Evolutionary conservation across 331 rosid species (phyloP), one percentile per base, ranked within the genome.

Genomic region (Arachis monticola): DNA sequence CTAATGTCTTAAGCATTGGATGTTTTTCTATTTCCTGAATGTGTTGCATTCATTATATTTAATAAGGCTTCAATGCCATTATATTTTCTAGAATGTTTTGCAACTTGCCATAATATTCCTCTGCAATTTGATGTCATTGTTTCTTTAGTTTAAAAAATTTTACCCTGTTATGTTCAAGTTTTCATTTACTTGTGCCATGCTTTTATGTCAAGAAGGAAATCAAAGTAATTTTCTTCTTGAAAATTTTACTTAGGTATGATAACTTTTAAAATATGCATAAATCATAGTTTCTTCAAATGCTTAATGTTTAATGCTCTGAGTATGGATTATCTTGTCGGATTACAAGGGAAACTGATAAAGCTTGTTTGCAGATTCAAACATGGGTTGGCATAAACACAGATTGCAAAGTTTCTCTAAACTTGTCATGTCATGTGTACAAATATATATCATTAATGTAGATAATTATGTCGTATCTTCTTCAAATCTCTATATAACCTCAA

Each of bases 361-460:
- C 40, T 14, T 72, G 48, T 57, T 45, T 47, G 38, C 57, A 53
- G 48, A 48, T 48, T 81, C 60, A 57, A 68, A 57, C 78, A 50
- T 82, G 10, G 40, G 10, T 67, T 14, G 5, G 7, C 63, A 64
- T 5, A 48, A 64, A 69, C 41, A 14, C 12, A 47, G 10, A 48
- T 69, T 62, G 62, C 64, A 61, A 61, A 56, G 9, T 63, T 68
- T 79, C 10, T 72, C 30, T 31, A 64, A 59, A 58, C n/a, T 62
- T 62, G 41, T 67, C 56, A 58, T 62, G 12, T 59, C 57, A 42
- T 69, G 40, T 35, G 40, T 2, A 35, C 40, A 35, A 35, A 35
- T 35, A 35, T 35, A 35, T 35, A 35, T 35, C 40, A 35, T 2
- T 35, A 6, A 44, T 44, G 9, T 44, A 5, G 9, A 44, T 6